Percentiles rank a stretch among this genome's conserved stretches.
phyloP scores from a whole-genome alignment of 495 filamentous ascomycete species.

The Penicillium diatomitis region DNA sequence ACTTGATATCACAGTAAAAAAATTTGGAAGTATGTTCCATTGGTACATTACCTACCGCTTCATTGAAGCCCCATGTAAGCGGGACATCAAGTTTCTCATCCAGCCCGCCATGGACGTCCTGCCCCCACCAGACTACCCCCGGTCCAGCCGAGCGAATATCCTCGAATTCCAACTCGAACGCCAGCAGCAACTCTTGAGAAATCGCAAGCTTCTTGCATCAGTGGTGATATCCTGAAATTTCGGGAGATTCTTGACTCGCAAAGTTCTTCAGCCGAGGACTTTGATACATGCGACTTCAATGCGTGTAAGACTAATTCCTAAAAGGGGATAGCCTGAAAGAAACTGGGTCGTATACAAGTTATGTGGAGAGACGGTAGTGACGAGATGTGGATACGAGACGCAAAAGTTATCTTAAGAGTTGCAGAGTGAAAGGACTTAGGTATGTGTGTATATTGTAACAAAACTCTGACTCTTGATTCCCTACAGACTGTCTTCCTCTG shows the following conservation, averaged over 20 bases:
- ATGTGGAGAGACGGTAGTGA: too few species aligned
- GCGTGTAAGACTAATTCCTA: too few species aligned
- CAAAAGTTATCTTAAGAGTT: too few species aligned
- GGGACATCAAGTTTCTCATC: not conserved
- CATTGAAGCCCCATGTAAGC: not conserved
- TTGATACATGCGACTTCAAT: conserved; percentile 10
- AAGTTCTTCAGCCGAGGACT: conserved; percentile 5
- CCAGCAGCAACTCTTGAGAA: not conserved
- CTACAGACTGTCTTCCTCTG: too few species aligned
- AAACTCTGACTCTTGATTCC: too few species aligned
- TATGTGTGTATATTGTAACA: too few species aligned
- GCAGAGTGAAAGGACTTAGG: too few species aligned
- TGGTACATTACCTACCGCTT: not conserved
- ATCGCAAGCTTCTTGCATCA: not conserved
- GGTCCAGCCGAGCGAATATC: conserved; percentile 8
- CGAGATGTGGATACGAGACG: too few species aligned
- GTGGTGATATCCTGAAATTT: conserved; percentile 6
- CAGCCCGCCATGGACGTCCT: conserved; percentile 5
- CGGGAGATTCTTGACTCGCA: conserved; percentile 7
- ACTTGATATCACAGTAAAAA: too few species aligned
- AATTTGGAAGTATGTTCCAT: too few species aligned
- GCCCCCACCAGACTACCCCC: conserved; percentile 10
- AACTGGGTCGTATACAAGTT: too few species aligned
- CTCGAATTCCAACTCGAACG: not conserved
- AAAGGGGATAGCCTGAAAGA: too few species aligned